phyloP scores from a whole-genome alignment of 2,329 filamentous ascomycete species.

The Leptographium procerum region DNA sequence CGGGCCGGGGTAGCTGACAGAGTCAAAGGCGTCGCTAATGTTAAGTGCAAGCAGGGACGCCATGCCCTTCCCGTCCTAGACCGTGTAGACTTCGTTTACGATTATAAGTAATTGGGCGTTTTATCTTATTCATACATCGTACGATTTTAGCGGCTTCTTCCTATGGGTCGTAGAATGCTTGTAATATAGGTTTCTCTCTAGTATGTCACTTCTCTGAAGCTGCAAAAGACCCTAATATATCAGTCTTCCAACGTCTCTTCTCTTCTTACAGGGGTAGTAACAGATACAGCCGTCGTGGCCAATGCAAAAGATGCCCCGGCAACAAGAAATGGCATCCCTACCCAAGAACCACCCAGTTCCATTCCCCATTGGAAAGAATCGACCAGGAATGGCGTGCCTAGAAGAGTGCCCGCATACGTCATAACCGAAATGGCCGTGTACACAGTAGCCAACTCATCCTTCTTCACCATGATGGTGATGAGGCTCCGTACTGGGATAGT shows the following conservation, averaged over 20 bases:
- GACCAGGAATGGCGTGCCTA: not conserved
- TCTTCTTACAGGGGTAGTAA: not conserved
- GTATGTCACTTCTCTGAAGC: no score
- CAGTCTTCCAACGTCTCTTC: not conserved
- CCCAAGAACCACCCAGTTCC: not conserved
- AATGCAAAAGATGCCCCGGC: not conserved
- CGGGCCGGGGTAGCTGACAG: no score
- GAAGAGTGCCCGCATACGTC: not conserved
- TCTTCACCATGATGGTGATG: not conserved
- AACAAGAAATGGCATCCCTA: not conserved
- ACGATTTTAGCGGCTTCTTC: no score
- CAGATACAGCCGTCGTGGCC: not conserved
- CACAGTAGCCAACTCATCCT: not conserved
- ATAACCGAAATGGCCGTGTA: not conserved
- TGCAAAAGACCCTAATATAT: no score
- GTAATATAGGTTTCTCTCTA: no score
- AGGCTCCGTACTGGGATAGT: not conserved
- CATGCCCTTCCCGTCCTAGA: no score
- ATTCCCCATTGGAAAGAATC: not conserved
- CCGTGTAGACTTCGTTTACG: no score
- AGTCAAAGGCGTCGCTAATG: no score
- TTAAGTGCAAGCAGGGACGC: no score
- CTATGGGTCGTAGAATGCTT: no score
- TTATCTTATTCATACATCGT: no score
- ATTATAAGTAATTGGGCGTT: no score